phyloP scores from a whole-genome alignment of 2,329 filamentous ascomycete species.

The Fusarium napiforme region DNA sequence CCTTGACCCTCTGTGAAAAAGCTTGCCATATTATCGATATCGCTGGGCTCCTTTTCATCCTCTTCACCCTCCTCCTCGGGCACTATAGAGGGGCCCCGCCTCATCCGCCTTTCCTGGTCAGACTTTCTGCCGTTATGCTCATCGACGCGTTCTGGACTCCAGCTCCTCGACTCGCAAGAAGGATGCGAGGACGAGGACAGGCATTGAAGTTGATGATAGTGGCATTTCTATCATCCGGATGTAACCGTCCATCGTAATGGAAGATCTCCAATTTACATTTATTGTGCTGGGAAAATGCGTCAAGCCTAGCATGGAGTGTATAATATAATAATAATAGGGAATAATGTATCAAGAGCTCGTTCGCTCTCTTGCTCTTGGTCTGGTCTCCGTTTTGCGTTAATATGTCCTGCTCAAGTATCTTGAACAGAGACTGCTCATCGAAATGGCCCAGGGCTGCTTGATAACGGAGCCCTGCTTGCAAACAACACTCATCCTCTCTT shows the following conservation, averaged over 20 bases:
- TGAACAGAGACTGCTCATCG: not conserved
- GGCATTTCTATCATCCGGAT: not conserved
- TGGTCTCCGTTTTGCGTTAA: not conserved
- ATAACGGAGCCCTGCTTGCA: not conserved
- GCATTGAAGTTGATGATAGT: not conserved
- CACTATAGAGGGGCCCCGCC: too few relatives aligned
- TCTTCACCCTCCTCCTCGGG: too few relatives aligned
- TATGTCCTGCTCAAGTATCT: not conserved
- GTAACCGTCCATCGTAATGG: not conserved
- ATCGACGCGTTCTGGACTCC: too few relatives aligned
- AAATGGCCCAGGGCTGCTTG: not conserved
- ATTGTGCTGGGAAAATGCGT: rapidly evolving
- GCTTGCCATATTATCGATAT: too few relatives aligned
- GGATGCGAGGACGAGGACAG: not conserved
- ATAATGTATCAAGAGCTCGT: not conserved
- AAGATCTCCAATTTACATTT: rapidly evolving
- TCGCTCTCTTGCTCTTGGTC: not conserved
- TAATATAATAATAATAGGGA: not conserved
- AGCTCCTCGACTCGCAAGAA: not conserved
- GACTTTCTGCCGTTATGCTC: too few relatives aligned
- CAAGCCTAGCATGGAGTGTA: not conserved
- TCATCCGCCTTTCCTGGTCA: too few relatives aligned
- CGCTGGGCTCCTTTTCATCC: too few relatives aligned
- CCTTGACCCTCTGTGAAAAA: too few relatives aligned
- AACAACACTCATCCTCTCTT: not conserved